A percentile compares a stretch with the other conserved stretches of the same genome.
Conservation (phyloP, 371 early-diverging fungal genomes). For the Mortierella sp. region DNA sequence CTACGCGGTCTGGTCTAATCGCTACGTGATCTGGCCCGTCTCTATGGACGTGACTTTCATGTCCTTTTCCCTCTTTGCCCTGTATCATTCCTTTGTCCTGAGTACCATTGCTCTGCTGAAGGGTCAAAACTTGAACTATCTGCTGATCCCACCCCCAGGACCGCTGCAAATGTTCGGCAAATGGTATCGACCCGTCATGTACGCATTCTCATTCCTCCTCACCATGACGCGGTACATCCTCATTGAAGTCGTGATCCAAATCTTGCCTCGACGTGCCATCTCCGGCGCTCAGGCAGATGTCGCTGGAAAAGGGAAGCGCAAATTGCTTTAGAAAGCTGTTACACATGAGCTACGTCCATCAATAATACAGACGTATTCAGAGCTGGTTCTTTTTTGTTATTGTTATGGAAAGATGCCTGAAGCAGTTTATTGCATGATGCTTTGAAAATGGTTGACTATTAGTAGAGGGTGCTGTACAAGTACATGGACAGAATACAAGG, state of each 20-base stretch:
- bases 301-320: slow-evolving; percentile 12
- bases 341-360: neutral
- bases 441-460: no score
- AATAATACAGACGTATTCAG: no score
- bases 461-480: no score
- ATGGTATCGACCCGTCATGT: slow-evolving; percentile 57
- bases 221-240: slow-evolving; percentile 52
- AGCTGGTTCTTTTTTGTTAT: slow-evolving; percentile 2
- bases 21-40: slow-evolving; percentile 65
- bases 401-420: neutral
- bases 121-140: slow-evolving; percentile 71
- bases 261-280: slow-evolving; percentile 41
- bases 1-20: slow-evolving; percentile 65
- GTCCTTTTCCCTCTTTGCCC: slow-evolving; percentile 65
- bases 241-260: slow-evolving; percentile 45
- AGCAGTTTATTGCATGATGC: no score
- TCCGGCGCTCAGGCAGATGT: neutral
- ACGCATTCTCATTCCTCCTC: slow-evolving; percentile 45
- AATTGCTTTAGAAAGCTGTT: slow-evolving; percentile 25
- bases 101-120: slow-evolving; percentile 54
- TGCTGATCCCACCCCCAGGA: slow-evolving; percentile 64
- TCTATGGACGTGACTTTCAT: slow-evolving; percentile 62
- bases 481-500: no score
- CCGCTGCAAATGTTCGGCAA: slow-evolving; percentile 49
- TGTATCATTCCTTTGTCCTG: slow-evolving; percentile 65